Evolutionary conservation across 345 rosid species (phyloP).

Genomic region (Gossypium arboreum): DNA sequence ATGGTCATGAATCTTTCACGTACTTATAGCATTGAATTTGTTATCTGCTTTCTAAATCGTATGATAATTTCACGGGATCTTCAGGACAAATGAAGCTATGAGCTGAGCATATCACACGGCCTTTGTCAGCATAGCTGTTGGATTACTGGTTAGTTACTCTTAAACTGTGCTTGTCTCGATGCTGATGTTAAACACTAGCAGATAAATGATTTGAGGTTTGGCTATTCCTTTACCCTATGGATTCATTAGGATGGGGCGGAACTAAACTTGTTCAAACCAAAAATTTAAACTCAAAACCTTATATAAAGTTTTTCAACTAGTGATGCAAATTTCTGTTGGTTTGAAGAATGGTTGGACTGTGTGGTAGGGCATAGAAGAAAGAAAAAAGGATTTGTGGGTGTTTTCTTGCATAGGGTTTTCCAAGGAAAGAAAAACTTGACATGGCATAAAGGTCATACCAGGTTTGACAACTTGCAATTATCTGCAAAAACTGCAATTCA

Average conservation of each 20-base stretch:
- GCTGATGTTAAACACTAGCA: neutral
- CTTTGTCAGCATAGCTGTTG: slow-evolving; percentile 72
- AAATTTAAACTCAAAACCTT: neutral
- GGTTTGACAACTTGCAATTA: slow-evolving; percentile 34
- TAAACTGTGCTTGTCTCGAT: neutral
- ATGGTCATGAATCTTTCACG: slow-evolving; percentile 62
- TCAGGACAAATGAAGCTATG: slow-evolving; percentile 53
- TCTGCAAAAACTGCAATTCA: neutral
- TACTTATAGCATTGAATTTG: neutral
- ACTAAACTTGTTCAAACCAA: neutral
- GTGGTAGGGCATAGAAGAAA: slow-evolving; percentile 69
- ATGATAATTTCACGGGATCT: slow-evolving; percentile 50
- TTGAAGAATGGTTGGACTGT: slow-evolving; percentile 63
- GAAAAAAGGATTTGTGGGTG: slow-evolving; percentile 37
- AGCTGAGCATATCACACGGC: slow-evolving; percentile 60
- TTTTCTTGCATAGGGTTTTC: slow-evolving; percentile 55
- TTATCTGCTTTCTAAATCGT: neutral
- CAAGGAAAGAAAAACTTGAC: slow-evolving; percentile 65
- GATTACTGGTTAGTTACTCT: slow-evolving; percentile 60
- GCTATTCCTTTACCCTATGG: neutral
- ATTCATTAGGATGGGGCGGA: neutral
- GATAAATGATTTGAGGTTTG: neutral
- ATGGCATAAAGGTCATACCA: slow-evolving; percentile 70
- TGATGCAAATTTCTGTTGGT: slow-evolving; percentile 13
- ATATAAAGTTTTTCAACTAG: neutral